A percentile compares a stretch with the other conserved stretches of the same genome.
These are phyloP conservation scores for Saturnispora silvae DNA, from an alignment of 805 yeast genomes.

Conservation along the genomic window DNA sequence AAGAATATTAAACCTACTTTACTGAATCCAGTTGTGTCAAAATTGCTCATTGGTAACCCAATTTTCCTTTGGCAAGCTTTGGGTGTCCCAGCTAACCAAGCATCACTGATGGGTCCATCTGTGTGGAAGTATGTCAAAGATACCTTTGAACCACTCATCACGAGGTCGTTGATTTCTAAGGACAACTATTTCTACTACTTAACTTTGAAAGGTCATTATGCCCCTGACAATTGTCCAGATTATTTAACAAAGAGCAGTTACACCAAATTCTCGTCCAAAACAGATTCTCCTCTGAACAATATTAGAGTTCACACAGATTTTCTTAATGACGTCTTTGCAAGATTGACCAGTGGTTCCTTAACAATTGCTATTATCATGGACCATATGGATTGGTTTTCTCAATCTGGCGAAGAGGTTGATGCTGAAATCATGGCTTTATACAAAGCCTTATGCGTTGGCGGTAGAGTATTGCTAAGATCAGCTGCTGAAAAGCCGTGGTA, in stretches of 20 bases:
- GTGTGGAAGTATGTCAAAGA: conserved; percentile 63
- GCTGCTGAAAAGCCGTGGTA: conserved; percentile 75
- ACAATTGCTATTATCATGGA: conserved; percentile 81
- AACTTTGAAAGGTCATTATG: conserved; percentile 51
- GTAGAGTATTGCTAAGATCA: conserved; percentile 67
- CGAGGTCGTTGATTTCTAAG: conserved; percentile 47
- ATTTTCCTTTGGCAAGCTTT: conserved; percentile 81
- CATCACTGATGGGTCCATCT: conserved; percentile 66
- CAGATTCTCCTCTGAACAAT: conserved; percentile 47
- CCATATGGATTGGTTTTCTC: conserved; percentile 87
- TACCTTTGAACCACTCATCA: conserved; percentile 67
- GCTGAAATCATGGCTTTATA: conserved; percentile 56
- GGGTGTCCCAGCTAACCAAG: conserved; percentile 84
- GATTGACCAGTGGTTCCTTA: conserved; percentile 50
- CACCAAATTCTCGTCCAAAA: conserved; percentile 33
- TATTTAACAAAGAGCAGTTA: conserved; percentile 55
- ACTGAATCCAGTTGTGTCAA: conserved; percentile 59
- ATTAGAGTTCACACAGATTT: conserved; percentile 74
- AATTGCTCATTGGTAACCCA: conserved; percentile 67
- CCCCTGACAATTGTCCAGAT: conserved; percentile 60
- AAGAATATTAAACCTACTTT: conserved; percentile 54
- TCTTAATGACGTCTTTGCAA: conserved; percentile 61
- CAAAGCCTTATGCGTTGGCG: conserved; percentile 53
- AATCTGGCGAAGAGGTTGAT: conserved; percentile 50
- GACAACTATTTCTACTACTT: conserved; percentile 77